These are phyloP conservation scores for Urtica urens DNA, from an alignment of 306 rosid species.

Conservation along the genomic window DNA sequence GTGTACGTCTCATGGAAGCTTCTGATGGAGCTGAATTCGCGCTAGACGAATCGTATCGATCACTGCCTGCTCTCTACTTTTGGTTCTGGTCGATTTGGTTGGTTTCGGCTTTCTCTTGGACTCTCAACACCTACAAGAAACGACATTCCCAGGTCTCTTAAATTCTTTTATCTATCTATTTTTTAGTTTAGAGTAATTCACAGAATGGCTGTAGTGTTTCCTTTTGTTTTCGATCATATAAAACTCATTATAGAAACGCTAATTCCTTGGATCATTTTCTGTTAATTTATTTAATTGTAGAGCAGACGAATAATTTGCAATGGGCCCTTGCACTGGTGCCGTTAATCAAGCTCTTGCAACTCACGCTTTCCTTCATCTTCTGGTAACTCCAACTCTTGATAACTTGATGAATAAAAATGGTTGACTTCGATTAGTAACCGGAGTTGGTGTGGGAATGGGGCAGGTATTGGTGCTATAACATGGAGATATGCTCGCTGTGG, in stretches of 20 bases:
- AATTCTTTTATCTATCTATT: background rate
- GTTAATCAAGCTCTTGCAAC: conserved; percentile 81
- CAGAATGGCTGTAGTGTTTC: too few species aligned
- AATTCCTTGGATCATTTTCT: too few species aligned
- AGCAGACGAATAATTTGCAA: conserved; percentile 90
- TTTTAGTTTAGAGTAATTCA: background rate
- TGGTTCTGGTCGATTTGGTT: conserved; percentile 68
- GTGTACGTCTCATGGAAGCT: too few species aligned
- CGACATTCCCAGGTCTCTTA: conserved; percentile 83
- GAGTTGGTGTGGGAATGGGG: background rate
- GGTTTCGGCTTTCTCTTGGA: conserved; percentile 78
- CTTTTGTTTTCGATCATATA: too few species aligned
- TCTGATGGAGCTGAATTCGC: conserved; percentile 24
- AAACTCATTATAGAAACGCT: too few species aligned
- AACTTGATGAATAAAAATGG: background rate
- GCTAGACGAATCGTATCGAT: conserved; percentile 59
- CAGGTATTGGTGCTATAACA: conserved; percentile 90
- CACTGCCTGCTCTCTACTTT: conserved; percentile 67
- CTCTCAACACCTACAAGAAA: conserved; percentile 61
- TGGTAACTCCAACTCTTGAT: conserved; percentile 73
- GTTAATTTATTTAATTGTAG: too few species aligned
- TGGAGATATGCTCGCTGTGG: conserved; percentile 87
- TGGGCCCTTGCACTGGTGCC: conserved; percentile 79
- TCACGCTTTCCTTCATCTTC: conserved; percentile 75
- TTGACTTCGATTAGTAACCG: too few species aligned